Evolutionary conservation across 1,284 basidiomycete genomes (phyloP).

Genomic region (Chalciporus sp.): DNA sequence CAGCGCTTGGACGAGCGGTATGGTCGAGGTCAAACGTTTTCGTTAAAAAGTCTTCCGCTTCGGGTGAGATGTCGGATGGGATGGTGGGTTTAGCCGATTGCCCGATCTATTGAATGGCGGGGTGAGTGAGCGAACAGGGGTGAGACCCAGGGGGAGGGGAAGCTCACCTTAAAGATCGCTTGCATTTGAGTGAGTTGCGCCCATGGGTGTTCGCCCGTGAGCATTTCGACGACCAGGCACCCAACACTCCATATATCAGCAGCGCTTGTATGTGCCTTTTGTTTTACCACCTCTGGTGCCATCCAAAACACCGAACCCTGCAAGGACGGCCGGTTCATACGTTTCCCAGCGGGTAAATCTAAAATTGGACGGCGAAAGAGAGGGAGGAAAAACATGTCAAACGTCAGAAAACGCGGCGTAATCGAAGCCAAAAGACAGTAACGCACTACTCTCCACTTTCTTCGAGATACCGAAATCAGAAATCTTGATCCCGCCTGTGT

Average conservation of each 20-base stretch:
- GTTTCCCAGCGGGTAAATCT: slow-evolving; percentile 80
- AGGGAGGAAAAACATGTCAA: background rate
- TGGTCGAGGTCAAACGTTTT: slow-evolving; percentile 87
- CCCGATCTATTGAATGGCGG: slow-evolving; percentile 66
- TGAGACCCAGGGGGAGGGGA: background rate
- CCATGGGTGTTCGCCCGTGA: slow-evolving; percentile 97
- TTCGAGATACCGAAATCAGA: slow-evolving; percentile 99
- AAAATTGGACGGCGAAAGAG: no score
- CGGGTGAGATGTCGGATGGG: slow-evolving; percentile 85
- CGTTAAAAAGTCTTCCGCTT: slow-evolving; percentile 83
- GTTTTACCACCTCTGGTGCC: slow-evolving; percentile 98
- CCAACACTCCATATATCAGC: slow-evolving; percentile 99
- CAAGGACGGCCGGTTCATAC: slow-evolving; percentile 85
- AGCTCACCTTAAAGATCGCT: slow-evolving; percentile 87
- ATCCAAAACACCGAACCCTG: slow-evolving; percentile 99
- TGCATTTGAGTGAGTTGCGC: slow-evolving; percentile 99
- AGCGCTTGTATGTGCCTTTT: slow-evolving; percentile 90
- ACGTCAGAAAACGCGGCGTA: background rate
- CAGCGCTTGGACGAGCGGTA: slow-evolving; percentile 79
- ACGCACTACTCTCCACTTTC: slow-evolving; percentile 91
- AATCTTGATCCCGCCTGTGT: slow-evolving; percentile 98
- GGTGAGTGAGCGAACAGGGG: background rate
- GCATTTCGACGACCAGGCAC: slow-evolving; percentile 97
- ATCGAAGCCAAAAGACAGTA: background rate
- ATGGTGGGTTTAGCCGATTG: slow-evolving; percentile 82